These are phyloP conservation scores for Sphagnurus paluster DNA, from an alignment of 1,284 basidiomycete species.

Conservation along the genomic window DNA sequence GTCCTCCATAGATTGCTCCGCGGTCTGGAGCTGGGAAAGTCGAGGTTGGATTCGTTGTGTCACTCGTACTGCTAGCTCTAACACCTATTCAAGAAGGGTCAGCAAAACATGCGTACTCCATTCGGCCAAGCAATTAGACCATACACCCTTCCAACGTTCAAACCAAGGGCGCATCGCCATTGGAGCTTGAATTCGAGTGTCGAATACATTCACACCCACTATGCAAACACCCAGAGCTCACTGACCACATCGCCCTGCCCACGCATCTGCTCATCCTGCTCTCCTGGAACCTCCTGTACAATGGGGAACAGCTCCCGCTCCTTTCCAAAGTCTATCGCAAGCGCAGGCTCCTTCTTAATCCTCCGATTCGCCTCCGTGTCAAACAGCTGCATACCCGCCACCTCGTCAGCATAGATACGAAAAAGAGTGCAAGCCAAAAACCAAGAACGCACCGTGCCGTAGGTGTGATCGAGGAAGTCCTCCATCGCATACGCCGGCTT, in stretches of 20 bases:
- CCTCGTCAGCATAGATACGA: constrained; percentile 6
- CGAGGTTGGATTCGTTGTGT: too few species aligned
- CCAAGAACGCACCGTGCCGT: constrained; percentile 71
- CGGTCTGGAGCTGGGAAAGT: too few species aligned
- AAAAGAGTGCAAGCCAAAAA: constrained; percentile 3
- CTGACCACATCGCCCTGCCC: constrained; percentile 10
- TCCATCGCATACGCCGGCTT: constrained; percentile 90
- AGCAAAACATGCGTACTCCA: too few species aligned
- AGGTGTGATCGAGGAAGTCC: constrained; percentile 97
- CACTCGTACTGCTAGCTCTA: too few species aligned
- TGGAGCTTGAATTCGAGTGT: too few species aligned
- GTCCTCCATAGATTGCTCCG: too few species aligned
- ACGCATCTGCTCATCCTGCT: constrained; percentile 12
- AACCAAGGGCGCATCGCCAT: too few species aligned
- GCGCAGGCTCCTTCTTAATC: constrained; percentile 80
- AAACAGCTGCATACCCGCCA: constrained; percentile 61
- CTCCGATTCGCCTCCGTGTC: constrained; percentile 83
- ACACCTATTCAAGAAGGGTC: too few species aligned
- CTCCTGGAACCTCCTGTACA: constrained; percentile 9
- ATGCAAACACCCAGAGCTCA: constrained; percentile 42
- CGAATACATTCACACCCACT: too few species aligned
- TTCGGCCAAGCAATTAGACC: too few species aligned
- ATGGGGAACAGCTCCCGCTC: constrained; percentile 25
- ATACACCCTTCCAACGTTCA: too few species aligned
- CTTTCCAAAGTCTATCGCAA: constrained; percentile 45